phyloP scores from a whole-genome alignment of 2,329 filamentous ascomycete genomes.

The Mycogone perniciosa region DNA sequence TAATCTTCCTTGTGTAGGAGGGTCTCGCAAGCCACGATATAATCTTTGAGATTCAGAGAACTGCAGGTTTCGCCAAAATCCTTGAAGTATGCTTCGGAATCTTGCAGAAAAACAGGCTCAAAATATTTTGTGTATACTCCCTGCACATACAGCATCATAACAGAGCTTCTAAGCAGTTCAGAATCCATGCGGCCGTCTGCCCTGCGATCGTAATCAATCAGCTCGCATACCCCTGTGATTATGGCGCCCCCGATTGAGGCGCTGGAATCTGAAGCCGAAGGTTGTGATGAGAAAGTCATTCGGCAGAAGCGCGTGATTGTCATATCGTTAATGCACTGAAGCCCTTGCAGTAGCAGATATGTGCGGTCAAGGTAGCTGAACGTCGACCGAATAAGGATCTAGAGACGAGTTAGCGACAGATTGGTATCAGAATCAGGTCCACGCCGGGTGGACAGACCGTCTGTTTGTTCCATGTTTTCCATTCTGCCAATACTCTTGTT shows the following conservation, averaged over 20 bases:
- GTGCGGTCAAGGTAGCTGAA: conserved; percentile 94
- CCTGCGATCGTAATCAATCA: conserved; percentile 67
- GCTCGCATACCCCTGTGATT: conserved; percentile 57
- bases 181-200: conserved; percentile 52
- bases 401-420: conserved; percentile 1
- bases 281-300: conserved; percentile 36
- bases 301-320: conserved; percentile 68
- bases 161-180: conserved; percentile 62
- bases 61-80: conserved; percentile 64
- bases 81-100: conserved; percentile 62
- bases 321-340: conserved; percentile 73
- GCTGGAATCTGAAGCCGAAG: conserved; percentile 4
- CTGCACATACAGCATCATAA: conserved; percentile 81
- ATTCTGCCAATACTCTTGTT: conserved; percentile 48
- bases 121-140: conserved; percentile 74
- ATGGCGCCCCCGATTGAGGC: conserved; percentile 26
- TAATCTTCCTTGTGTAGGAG: conserved; percentile 67
- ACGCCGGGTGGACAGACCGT: conserved; percentile 46
- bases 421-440: conserved; percentile 1
- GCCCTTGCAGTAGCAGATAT: conserved; percentile 68
- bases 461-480: conserved; percentile 74
- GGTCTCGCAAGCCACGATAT: conserved; percentile 62
- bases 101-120: conserved; percentile 65
- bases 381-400: conserved; percentile 75
- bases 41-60: conserved; percentile 60